Evolutionary conservation across 108 stramenopile species (phyloP), one percentile per base, ranked within the genome.

Genomic region (Epipyxis sp.): DNA sequence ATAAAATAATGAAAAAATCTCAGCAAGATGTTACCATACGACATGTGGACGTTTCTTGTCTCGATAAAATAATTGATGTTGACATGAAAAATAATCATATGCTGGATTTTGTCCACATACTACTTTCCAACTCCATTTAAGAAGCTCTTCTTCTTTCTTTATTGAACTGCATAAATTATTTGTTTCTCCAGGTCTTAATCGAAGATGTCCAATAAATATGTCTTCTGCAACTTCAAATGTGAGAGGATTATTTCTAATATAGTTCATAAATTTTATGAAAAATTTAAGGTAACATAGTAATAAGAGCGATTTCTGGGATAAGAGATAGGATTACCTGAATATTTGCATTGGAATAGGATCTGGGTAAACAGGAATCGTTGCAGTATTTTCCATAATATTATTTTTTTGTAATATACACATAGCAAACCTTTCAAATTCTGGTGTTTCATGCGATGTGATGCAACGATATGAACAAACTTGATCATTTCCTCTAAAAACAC

Each of bases 11-110:
- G n/a, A n/a, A n/a, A n/a, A n/a, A n/a, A n/a, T n/a, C n/a, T n/a
- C n/a, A n/a, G n/a, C n/a, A n/a, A n/a, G n/a, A n/a, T 25, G 54
- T 25, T 25, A 25, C 35, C 62, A 67, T 16, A 40, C 6, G 62
- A 67, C 16, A 6, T 67, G 62, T 13, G 62, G 62, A 40, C 25
- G 10, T 6, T 25, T 6, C 39, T 67, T 20, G 62, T 39, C 20
- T 6, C 62, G 84, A 59, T 93, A 90, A 78, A 91, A 93, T 13
- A 91, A 79, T 81, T 92, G 93, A 87, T 97, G 92, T 79, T 97
- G 96, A 30, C 84, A 90, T 0, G 96, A 93, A 83, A 97, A 97
- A 68, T 91, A 90, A 84, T 97, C 96, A 77, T 97, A 97, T 0
- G 96, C 94, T 1, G 90, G 91, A 81, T 97, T 95, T 35, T 94